These are phyloP conservation scores for Castanospermum australe DNA, from an alignment of 306 rosid genomes.

Conservation along the genomic window DNA sequence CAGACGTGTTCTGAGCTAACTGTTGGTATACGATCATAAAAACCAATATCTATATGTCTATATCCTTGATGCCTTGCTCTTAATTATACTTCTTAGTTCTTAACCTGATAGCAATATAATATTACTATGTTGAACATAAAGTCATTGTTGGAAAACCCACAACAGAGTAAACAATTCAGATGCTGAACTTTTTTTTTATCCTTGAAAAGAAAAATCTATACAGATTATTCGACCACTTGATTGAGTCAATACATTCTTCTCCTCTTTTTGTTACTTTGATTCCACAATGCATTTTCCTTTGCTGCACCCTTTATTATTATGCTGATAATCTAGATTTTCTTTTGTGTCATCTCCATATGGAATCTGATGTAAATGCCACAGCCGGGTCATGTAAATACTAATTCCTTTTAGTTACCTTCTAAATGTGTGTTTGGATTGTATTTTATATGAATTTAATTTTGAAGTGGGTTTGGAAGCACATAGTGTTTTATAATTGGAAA, in stretches of 20 bases:
- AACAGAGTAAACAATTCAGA: constrained; percentile 27
- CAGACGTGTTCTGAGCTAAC: background rate
- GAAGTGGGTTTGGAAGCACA: too few species aligned
- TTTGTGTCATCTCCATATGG: background rate
- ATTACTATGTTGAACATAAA: constrained; percentile 2
- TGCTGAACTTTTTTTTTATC: constrained; percentile 8
- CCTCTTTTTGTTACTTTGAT: constrained; percentile 14
- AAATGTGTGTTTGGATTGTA: too few species aligned
- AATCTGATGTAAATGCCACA: constrained; percentile 28
- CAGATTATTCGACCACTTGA: constrained; percentile 20
- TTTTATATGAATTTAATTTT: too few species aligned
- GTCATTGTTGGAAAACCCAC: constrained; percentile 17
- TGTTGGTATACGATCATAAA: background rate
- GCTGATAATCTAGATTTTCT: background rate
- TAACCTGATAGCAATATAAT: background rate
- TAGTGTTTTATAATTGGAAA: too few species aligned
- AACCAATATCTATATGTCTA: background rate
- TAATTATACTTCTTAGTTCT: background rate
- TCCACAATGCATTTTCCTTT: constrained; percentile 10
- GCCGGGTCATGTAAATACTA: background rate
- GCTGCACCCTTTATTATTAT: background rate
- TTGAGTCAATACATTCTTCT: constrained; percentile 26
- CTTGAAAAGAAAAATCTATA: background rate
- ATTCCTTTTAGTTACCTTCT: background rate
- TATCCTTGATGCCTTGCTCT: background rate